phyloP scores from a whole-genome alignment of 805 yeast genomes.

The Metschnikowia noctiluminum region DNA sequence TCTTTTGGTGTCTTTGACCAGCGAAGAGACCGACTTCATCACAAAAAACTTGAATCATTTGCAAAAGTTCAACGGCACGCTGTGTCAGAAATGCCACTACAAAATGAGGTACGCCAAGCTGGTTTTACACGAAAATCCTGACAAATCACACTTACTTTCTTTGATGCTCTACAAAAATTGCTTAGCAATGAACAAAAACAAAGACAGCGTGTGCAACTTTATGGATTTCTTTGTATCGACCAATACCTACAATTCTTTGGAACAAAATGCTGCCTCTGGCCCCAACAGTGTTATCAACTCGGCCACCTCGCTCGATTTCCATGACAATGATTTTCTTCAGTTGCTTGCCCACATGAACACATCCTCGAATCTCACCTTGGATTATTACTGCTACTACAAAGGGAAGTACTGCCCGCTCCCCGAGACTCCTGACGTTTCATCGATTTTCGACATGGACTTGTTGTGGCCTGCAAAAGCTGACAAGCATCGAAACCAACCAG shows the following conservation, averaged over 20 bases:
- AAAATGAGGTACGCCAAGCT: constrained; percentile 29
- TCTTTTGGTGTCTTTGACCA: constrained; percentile 24
- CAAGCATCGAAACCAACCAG: constrained; percentile 27
- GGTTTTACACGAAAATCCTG: constrained; percentile 28
- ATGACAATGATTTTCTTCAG: constrained; percentile 38
- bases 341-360: constrained; percentile 34
- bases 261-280: constrained; percentile 22
- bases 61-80: constrained; percentile 29
- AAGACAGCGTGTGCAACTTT: constrained; percentile 32
- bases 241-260: constrained; percentile 21
- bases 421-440: constrained; percentile 45
- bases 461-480: constrained; percentile 38
- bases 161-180: constrained; percentile 37
- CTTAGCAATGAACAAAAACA: constrained; percentile 24
- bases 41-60: constrained; percentile 26
- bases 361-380: constrained; percentile 35
- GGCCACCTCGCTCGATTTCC: constrained; percentile 30
- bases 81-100: constrained; percentile 36
- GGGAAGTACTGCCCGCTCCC: constrained; percentile 50
- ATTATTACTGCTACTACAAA: constrained; percentile 54
- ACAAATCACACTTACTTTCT: constrained; percentile 33
- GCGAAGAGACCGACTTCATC: constrained; percentile 29
- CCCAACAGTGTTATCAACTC: constrained; percentile 13
- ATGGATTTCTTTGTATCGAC: constrained; percentile 39
- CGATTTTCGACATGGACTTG: constrained; percentile 28